phyloP scores from a whole-genome alignment of 345 rosid genomes.

The Salix caprea region DNA sequence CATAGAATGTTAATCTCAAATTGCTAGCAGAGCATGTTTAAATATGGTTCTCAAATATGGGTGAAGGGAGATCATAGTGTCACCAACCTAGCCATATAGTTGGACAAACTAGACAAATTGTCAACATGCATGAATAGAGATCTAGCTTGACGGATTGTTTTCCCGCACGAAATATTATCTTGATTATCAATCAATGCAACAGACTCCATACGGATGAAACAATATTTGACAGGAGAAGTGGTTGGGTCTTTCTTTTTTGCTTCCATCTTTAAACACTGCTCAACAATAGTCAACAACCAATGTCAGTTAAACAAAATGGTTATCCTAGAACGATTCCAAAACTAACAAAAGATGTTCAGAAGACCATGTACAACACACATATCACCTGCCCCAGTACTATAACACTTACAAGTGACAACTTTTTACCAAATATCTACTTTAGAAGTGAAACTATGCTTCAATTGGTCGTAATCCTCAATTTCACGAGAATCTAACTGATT shows the following conservation, averaged over 20 bases:
- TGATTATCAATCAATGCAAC: conserved; percentile 27
- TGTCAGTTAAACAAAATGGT: background rate
- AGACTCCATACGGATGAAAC: conserved; percentile 59
- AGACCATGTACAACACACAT: background rate
- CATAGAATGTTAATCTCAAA: conserved; percentile 10
- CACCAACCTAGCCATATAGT: conserved; percentile 64
- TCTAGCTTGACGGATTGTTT: conserved; percentile 64
- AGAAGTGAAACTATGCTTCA: too few species aligned
- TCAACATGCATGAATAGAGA: conserved; percentile 68
- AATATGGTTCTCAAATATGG: background rate
- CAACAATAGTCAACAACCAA: conserved; percentile 14
- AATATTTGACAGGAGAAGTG: conserved; percentile 52
- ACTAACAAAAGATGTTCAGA: background rate
- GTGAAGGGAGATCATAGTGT: background rate
- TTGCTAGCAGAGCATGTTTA: background rate
- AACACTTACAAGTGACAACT: background rate
- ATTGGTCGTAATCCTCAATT: too few species aligned
- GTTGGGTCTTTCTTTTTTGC: conserved; percentile 57
- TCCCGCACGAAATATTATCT: conserved; percentile 42
- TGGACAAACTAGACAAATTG: conserved; percentile 43
- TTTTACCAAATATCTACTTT: too few species aligned
- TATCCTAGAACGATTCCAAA: background rate
- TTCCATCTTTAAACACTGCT: conserved; percentile 80
- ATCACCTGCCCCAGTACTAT: background rate
- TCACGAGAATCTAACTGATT: too few species aligned